phyloP scores from a whole-genome alignment of 176 grass and related monocot genomes.

The Calamus simplicifolius region DNA sequence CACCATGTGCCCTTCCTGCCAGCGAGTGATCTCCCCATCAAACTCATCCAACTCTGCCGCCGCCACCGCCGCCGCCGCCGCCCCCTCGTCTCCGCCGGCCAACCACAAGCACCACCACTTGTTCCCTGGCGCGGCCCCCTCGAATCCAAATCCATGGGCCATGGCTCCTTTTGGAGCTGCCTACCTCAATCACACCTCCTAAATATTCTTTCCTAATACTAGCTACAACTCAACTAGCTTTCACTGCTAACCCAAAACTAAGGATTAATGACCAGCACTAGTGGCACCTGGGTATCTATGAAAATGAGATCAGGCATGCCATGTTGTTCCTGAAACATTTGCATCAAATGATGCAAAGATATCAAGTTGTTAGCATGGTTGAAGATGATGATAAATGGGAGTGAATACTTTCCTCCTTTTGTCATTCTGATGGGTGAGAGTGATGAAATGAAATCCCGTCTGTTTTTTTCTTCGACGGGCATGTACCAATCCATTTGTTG shows the following conservation, averaged over 20 bases:
- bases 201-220: no score
- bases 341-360: no score
- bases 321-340: no score
- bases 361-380: no score
- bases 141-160: slow-evolving; percentile 34
- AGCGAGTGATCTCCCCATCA: slow-evolving; percentile 28
- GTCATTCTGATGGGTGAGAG: no score
- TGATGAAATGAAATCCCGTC: slow-evolving; percentile 23
- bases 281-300: no score
- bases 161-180: slow-evolving; percentile 32
- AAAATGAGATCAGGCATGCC: no score
- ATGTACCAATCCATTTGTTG: slow-evolving; percentile 38
- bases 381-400: no score
- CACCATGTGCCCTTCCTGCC: slow-evolving; percentile 77
- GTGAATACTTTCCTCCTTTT: no score
- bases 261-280: no score
- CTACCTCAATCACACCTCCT: slow-evolving; percentile 13
- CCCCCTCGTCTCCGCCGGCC: slow-evolving; percentile 13
- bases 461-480: slow-evolving; percentile 55
- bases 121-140: slow-evolving; percentile 31
- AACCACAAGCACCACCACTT: slow-evolving; percentile 42
- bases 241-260: no score
- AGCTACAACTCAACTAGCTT: no score
- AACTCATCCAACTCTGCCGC: slow-evolving; percentile 15
- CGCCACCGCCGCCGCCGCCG: background rate